Conservation (phyloP, 129 eudicot genomes). For the Solidago caesia region DNA sequence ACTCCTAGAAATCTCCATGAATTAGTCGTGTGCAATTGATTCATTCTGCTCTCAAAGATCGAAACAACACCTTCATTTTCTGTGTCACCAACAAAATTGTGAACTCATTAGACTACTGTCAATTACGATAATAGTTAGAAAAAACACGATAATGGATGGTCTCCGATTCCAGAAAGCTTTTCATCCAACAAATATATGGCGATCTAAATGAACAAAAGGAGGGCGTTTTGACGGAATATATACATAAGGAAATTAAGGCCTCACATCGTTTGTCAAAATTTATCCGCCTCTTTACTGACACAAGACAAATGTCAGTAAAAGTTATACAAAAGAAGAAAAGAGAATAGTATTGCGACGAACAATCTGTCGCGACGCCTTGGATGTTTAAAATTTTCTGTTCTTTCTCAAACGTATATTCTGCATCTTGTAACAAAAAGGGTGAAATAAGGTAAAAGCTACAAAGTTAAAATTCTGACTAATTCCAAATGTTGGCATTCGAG, state of each 20-base stretch:
- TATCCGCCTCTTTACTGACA: too few relatives aligned
- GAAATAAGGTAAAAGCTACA: background rate
- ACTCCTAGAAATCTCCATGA: conserved; percentile 55
- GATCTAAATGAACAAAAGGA: too few relatives aligned
- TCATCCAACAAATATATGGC: too few relatives aligned
- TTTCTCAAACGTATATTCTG: background rate
- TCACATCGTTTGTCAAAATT: too few relatives aligned
- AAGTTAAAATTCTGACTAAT: background rate
- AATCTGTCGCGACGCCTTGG: too few relatives aligned
- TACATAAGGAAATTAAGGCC: too few relatives aligned
- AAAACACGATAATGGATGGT: background rate
- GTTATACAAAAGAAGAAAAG: too few relatives aligned
- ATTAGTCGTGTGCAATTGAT: conserved; percentile 48
- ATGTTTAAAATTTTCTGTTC: too few relatives aligned
- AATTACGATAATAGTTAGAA: background rate
- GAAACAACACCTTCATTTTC: conserved; percentile 55
- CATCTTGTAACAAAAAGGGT: background rate
- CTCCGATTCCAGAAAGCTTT: too few relatives aligned
- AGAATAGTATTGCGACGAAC: too few relatives aligned
- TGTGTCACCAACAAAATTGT: conserved; percentile 17
- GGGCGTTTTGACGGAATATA: too few relatives aligned
- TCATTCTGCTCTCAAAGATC: conserved; percentile 52
- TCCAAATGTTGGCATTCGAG: background rate
- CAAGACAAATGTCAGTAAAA: too few relatives aligned
- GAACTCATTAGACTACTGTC: background rate